phyloP scores from a whole-genome alignment of 805 yeast species.

The Isabelozyma gotoi region DNA sequence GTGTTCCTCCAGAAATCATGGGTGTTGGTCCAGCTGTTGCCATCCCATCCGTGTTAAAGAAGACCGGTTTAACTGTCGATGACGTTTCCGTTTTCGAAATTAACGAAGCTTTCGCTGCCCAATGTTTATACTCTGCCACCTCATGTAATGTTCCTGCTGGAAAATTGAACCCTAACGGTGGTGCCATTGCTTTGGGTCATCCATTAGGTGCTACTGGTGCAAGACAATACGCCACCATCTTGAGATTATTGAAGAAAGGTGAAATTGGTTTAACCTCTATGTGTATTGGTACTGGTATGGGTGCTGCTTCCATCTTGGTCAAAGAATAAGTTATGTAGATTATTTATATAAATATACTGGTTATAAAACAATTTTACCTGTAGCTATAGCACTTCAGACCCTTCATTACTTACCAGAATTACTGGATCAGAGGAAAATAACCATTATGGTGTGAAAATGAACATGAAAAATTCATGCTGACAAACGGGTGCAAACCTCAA shows the following conservation, averaged over 20 bases:
- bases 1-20: constrained; percentile 97
- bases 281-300: constrained; percentile 99
- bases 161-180: constrained; percentile 83
- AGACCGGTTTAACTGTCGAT: constrained; percentile 54
- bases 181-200: constrained; percentile 96
- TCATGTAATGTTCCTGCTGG: constrained; percentile 63
- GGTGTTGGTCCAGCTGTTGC: constrained; percentile 98
- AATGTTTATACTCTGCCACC: constrained; percentile 75
- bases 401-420: no score
- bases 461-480: not conserved
- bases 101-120: constrained; percentile 97
- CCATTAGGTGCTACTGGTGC: constrained; percentile 74
- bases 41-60: constrained; percentile 77
- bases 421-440: no score
- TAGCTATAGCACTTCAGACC: not conserved
- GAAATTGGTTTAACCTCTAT: constrained; percentile 89
- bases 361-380: not conserved
- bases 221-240: constrained; percentile 85
- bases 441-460: no score
- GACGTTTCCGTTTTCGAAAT: constrained; percentile 82
- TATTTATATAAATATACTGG: not conserved
- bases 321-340: constrained; percentile 55
- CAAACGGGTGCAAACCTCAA: not conserved
- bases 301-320: constrained; percentile 87
- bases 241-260: constrained; percentile 76